Evolutionary conservation across 2,329 filamentous ascomycete species (phyloP).

Genomic region (Fusarium falciforme): DNA sequence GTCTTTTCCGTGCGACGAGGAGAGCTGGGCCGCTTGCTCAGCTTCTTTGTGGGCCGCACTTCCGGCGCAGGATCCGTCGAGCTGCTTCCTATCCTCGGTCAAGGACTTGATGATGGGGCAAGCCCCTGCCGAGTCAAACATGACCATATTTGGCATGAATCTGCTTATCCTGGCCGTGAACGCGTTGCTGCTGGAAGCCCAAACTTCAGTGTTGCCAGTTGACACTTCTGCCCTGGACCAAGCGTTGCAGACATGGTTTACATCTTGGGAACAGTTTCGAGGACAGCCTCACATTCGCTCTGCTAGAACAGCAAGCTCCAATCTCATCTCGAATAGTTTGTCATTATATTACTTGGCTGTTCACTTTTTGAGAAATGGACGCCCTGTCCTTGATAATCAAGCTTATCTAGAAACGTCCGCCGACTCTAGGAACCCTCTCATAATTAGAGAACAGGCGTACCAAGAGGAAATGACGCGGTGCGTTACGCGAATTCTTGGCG

Average conservation of each 20-base stretch:
- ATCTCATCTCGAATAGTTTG: not conserved
- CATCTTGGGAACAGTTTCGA: not conserved
- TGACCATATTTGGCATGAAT: not conserved
- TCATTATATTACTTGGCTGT: not conserved
- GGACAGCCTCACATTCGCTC: not conserved
- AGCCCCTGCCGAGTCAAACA: not conserved
- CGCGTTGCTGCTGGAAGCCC: not conserved
- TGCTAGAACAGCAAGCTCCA: not conserved
- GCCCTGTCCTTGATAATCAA: not conserved
- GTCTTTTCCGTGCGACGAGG: not conserved
- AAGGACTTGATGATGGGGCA: not conserved
- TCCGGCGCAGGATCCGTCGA: not conserved
- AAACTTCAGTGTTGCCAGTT: not conserved
- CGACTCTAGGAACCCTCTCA: not conserved
- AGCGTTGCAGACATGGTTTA: not conserved
- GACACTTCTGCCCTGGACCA: not conserved
- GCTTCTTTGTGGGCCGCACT: not conserved
- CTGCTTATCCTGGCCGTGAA: not conserved
- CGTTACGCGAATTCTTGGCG: not conserved
- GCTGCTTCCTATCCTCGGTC: not conserved
- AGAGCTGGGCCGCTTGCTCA: not conserved
- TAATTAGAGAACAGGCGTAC: not conserved
- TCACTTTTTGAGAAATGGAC: not conserved
- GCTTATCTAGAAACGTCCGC: not conserved
- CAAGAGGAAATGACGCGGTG: constrained; percentile 3